These are phyloP conservation scores for Paramecium octaurelia DNA, from an alignment of 73 alveolate species.

Conservation along the genomic window DNA sequence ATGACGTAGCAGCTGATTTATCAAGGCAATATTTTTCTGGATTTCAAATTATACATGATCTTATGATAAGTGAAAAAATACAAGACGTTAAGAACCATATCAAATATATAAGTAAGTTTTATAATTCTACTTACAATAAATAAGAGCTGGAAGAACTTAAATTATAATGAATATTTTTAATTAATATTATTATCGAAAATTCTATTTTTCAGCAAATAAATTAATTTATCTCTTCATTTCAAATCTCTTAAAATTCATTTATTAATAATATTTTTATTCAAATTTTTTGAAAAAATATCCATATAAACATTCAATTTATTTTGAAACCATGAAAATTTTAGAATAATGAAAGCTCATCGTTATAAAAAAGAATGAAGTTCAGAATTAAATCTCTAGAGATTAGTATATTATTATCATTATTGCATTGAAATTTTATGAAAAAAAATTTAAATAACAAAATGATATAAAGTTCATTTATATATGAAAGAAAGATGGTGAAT, in stretches of 20 bases:
- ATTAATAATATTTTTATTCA: too few species aligned
- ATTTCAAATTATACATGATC: constrained; percentile 29
- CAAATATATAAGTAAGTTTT: constrained; percentile 33
- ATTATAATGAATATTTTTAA: neutral
- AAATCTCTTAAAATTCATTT: neutral
- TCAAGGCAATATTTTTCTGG: constrained; percentile 37
- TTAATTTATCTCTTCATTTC: neutral
- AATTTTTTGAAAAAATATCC: too few species aligned
- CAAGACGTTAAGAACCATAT: constrained; percentile 41
- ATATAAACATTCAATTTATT: too few species aligned
- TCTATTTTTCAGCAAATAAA: neutral
- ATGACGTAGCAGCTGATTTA: neutral
- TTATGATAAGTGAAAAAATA: constrained; percentile 38
- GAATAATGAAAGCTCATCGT: too few species aligned
- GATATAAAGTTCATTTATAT: too few species aligned
- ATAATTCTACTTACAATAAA: constrained; percentile 15
- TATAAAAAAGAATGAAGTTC: too few species aligned
- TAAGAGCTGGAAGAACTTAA: constrained; percentile 39
- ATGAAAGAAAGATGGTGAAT: too few species aligned
- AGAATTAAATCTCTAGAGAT: too few species aligned
- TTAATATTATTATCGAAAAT: neutral
- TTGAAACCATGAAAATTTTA: too few species aligned
- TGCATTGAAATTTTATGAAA: too few species aligned
- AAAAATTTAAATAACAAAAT: too few species aligned
- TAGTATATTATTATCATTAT: too few species aligned